phyloP scores from a whole-genome alignment of 441 rosid genomes.

The Pelargonium fulgidum region DNA sequence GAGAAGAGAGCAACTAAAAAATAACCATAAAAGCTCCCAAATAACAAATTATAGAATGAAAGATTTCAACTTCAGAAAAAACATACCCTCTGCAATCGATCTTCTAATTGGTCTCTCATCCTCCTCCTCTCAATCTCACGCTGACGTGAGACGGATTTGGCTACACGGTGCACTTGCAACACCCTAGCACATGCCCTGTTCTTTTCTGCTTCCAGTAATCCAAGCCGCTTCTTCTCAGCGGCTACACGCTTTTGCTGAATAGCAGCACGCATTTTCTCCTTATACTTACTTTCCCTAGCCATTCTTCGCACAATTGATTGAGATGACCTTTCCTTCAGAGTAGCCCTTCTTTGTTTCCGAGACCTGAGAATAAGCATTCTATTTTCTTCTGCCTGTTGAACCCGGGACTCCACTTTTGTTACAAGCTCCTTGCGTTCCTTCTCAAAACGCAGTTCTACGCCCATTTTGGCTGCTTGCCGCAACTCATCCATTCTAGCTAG shows the following conservation, averaged over 20 bases:
- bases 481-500: slow-evolving; percentile 77
- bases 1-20: slow-evolving; percentile 15
- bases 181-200: slow-evolving; percentile 76
- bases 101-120: slow-evolving; percentile 77
- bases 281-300: slow-evolving; percentile 82
- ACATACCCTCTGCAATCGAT: slow-evolving; percentile 73
- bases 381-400: slow-evolving; percentile 84
- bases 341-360: slow-evolving; percentile 66
- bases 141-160: slow-evolving; percentile 62
- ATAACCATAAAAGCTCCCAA: slow-evolving; percentile 1
- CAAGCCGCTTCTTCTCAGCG: slow-evolving; percentile 88
- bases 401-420: slow-evolving; percentile 65
- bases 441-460: slow-evolving; percentile 65
- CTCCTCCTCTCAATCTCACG: slow-evolving; percentile 88
- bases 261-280: slow-evolving; percentile 74
- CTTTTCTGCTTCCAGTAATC: slow-evolving; percentile 84
- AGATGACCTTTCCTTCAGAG: slow-evolving; percentile 68
- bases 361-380: slow-evolving; percentile 85
- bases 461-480: slow-evolving; percentile 87
- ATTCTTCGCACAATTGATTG: slow-evolving; percentile 73
- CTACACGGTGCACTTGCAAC: slow-evolving; percentile 61
- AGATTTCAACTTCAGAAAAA: slow-evolving; percentile 15
- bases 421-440: slow-evolving; percentile 83
- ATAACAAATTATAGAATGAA: background rate
- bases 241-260: slow-evolving; percentile 83